Conservation (phyloP, 371 early-diverging fungal genomes). For the Mucor racemosus region DNA sequence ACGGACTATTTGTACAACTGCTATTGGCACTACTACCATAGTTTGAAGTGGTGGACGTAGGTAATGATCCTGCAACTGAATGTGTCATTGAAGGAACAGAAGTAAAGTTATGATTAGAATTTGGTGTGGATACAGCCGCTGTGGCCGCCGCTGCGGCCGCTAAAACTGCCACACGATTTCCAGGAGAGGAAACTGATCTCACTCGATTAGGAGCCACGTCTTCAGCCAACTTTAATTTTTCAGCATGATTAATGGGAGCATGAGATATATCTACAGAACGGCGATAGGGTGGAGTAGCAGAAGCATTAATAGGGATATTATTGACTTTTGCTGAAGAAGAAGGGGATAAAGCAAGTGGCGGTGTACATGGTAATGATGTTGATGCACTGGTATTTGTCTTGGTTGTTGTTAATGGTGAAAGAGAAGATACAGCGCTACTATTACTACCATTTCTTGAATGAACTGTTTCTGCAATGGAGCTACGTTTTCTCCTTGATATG, state of each 20-base stretch:
- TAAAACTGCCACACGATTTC: constrained; percentile 19
- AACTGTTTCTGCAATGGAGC: constrained; percentile 23
- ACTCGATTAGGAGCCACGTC: constrained; percentile 1
- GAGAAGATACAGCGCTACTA: background rate
- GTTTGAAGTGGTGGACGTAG: background rate
- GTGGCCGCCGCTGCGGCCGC: background rate
- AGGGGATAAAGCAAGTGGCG: constrained; percentile 20
- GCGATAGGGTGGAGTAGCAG: background rate
- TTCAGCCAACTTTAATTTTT: constrained; percentile 14
- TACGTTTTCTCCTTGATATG: constrained; percentile 24
- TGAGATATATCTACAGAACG: constrained; percentile 22
- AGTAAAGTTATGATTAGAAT: background rate
- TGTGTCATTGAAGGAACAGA: background rate
- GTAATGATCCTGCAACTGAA: background rate
- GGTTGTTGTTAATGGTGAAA: background rate
- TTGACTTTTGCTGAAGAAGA: background rate
- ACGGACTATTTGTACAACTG: background rate
- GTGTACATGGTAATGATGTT: constrained; percentile 21
- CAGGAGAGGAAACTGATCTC: constrained; percentile 26
- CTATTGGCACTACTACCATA: background rate
- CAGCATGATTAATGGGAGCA: constrained; percentile 19
- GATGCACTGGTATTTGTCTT: constrained; percentile 3
- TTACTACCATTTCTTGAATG: background rate
- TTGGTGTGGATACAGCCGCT: background rate
- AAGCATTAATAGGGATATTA: background rate